Conservation (phyloP, 345 rosid species). For the Clarkia xantiana region DNA sequence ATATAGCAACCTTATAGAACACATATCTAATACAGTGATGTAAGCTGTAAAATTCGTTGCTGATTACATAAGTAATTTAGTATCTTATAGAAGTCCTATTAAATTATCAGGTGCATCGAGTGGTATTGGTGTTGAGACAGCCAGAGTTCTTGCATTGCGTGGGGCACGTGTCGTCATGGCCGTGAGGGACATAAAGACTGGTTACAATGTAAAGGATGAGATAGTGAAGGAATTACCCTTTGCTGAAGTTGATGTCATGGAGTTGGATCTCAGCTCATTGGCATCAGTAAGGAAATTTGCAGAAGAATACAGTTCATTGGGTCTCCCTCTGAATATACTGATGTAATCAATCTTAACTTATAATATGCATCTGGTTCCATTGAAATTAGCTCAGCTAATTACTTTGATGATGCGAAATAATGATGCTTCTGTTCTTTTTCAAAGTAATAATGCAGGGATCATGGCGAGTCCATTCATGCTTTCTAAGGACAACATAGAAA, state of each 20-base stretch:
- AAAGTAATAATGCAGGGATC: slow-evolving; percentile 58
- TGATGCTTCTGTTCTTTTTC: slow-evolving; percentile 3
- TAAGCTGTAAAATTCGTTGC: not conserved
- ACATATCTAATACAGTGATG: not conserved
- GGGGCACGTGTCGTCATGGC: slow-evolving; percentile 60
- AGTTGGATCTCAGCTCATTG: slow-evolving; percentile 69
- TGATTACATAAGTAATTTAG: not conserved
- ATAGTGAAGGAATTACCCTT: slow-evolving; percentile 37
- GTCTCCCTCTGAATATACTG: slow-evolving; percentile 44
- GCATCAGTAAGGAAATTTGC: slow-evolving; percentile 52
- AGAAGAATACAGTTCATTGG: slow-evolving; percentile 26
- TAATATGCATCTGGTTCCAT: not conserved
- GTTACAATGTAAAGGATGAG: slow-evolving; percentile 34
- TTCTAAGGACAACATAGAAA: slow-evolving; percentile 34
- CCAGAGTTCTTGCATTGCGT: slow-evolving; percentile 57
- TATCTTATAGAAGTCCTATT: not conserved
- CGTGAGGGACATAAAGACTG: slow-evolving; percentile 40
- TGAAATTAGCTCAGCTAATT: not conserved
- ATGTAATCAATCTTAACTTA: slow-evolving; percentile 20
- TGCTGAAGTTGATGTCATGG: slow-evolving; percentile 52
- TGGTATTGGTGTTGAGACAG: slow-evolving; percentile 64
- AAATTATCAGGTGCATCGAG: slow-evolving; percentile 49
- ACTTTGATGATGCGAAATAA: not conserved
- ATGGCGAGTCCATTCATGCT: slow-evolving; percentile 46
- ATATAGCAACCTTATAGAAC: not conserved